Conservation (phyloP, 306 rosid genomes). For the Sesbania bispinosa region DNA sequence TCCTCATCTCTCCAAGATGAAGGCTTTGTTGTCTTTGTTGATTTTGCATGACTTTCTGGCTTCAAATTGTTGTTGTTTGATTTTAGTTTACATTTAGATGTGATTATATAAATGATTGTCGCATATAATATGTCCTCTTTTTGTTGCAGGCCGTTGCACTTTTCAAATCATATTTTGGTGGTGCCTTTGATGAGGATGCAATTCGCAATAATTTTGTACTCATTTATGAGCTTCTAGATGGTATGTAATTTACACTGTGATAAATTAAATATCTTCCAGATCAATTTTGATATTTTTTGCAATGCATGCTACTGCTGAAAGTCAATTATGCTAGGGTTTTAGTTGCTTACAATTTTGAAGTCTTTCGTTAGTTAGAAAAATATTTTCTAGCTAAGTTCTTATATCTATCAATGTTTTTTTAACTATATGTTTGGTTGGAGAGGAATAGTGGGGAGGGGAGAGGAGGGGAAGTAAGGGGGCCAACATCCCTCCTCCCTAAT, state of each 20-base stretch:
- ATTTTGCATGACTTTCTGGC: neutral
- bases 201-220: constrained; percentile 97
- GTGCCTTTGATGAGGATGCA: constrained; percentile 98
- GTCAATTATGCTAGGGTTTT: neutral
- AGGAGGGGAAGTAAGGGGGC: too few relatives aligned
- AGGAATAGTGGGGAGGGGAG: too few relatives aligned
- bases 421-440: too few relatives aligned
- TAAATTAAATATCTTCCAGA: neutral
- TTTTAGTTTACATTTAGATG: neutral
- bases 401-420: too few relatives aligned
- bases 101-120: neutral
- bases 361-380: neutral
- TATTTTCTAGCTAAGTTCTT: constrained; percentile 12
- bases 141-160: constrained; percentile 80
- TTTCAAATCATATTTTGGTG: constrained; percentile 97
- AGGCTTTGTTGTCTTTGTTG: neutral
- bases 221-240: constrained; percentile 94
- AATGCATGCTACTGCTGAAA: neutral
- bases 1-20: neutral
- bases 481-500: too few relatives aligned
- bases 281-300: constrained; percentile 10
- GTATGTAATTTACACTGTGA: constrained; percentile 39
- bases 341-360: neutral
- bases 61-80: neutral
- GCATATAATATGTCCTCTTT: constrained; percentile 17